phyloP scores from a whole-genome alignment of 139 green algal species.

The Picochlorum costavermella region DNA sequence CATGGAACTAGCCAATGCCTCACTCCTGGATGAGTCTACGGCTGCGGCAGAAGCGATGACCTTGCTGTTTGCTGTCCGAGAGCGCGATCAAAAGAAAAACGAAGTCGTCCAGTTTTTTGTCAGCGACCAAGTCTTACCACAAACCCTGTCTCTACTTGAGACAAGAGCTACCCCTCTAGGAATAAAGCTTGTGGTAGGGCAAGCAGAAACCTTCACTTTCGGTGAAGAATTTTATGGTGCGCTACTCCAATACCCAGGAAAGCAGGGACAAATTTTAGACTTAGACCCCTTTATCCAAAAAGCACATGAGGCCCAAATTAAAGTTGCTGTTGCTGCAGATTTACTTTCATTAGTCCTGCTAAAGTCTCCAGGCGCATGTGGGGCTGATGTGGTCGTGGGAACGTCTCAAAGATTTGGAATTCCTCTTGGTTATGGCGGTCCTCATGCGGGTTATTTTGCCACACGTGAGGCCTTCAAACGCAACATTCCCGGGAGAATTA shows the following conservation, averaged over 20 bases:
- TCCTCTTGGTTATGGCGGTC: slow-evolving; percentile 96
- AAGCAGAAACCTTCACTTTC: slow-evolving; percentile 48
- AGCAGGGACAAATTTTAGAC: slow-evolving; percentile 78
- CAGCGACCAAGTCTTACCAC: slow-evolving; percentile 89
- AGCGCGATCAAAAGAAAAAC: too few relatives aligned
- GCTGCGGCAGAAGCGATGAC: too few relatives aligned
- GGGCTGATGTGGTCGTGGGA: slow-evolving; percentile 95
- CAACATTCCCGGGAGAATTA: slow-evolving; percentile 93
- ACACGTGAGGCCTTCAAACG: slow-evolving; percentile 86
- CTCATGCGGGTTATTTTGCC: slow-evolving; percentile 95
- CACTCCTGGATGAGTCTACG: too few relatives aligned
- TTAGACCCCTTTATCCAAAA: slow-evolving; percentile 58
- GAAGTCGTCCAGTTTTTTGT: too few relatives aligned
- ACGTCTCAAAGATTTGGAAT: slow-evolving; percentile 91
- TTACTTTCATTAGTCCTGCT: slow-evolving; percentile 91
- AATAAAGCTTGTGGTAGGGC: slow-evolving; percentile 68
- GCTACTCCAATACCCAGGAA: slow-evolving; percentile 96
- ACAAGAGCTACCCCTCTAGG: slow-evolving; percentile 91
- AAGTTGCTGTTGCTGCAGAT: slow-evolving; percentile 85
- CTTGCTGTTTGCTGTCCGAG: too few relatives aligned
- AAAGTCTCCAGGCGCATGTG: slow-evolving; percentile 88
- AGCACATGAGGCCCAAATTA: slow-evolving; percentile 56
- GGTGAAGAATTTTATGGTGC: slow-evolving; percentile 88
- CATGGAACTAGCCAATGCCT: too few relatives aligned
- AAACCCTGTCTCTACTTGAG: slow-evolving; percentile 93